Conservation (phyloP, 768 basidiomycete genomes). For the Suillus subalutaceus region DNA sequence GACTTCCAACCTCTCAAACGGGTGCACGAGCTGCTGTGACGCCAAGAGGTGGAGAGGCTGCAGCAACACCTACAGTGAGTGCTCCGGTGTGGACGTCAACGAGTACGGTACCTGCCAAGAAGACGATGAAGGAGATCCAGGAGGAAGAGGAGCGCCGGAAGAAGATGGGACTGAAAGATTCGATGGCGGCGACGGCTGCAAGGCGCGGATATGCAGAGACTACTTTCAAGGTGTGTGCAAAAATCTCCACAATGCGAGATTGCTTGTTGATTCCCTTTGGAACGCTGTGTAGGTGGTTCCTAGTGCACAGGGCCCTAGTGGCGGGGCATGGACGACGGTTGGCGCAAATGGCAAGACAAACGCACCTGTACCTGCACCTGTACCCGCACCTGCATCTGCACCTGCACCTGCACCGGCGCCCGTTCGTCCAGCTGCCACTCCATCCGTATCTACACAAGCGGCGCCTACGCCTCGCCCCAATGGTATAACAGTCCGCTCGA, state of each 20-base stretch:
- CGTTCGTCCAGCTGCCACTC: constrained; percentile 38
- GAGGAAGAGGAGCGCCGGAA: constrained; percentile 94
- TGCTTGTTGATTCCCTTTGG: constrained; percentile 14
- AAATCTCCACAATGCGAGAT: background rate
- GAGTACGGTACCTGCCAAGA: constrained; percentile 64
- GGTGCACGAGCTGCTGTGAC: constrained; percentile 48
- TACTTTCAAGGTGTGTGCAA: constrained; percentile 62
- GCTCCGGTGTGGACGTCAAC: constrained; percentile 76
- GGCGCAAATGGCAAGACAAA: constrained; percentile 72
- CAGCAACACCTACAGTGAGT: constrained; percentile 31
- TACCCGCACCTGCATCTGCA: constrained; percentile 10
- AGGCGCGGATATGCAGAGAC: constrained; percentile 81
- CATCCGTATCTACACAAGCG: constrained; percentile 31
- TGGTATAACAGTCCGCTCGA: constrained; percentile 40
- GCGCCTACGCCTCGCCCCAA: constrained; percentile 40
- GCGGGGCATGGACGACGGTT: constrained; percentile 84
- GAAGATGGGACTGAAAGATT: constrained; percentile 64
- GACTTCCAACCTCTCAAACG: constrained; percentile 81
- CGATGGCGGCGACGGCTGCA: constrained; percentile 53
- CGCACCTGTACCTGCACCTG: constrained; percentile 20
- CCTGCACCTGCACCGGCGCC: constrained; percentile 23
- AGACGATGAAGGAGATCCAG: constrained; percentile 98
- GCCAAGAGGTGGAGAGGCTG: constrained; percentile 45
- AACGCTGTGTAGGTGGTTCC: constrained; percentile 32
- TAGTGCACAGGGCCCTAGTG: constrained; percentile 34